Percentiles rank a stretch among this genome's conserved stretches.
Evolutionary conservation across 768 basidiomycete genomes (phyloP).

Genomic region (Omphalotus guepiniiformis): DNA sequence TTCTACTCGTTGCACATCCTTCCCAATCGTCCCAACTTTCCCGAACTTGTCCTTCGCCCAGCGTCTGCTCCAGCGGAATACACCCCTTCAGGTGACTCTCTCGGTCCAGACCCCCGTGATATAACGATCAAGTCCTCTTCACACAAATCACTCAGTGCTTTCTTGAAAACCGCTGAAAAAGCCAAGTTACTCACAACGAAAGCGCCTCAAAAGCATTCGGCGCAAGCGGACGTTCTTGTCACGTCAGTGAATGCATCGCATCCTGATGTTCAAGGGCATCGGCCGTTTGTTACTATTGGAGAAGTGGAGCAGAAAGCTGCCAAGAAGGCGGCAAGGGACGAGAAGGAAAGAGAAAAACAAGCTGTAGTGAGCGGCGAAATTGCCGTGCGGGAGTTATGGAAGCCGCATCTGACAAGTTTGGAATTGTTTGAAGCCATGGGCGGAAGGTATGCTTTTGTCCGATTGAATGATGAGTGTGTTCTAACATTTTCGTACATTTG

Average conservation of each 20-base stretch:
- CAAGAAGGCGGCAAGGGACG: slow-evolving; percentile 53
- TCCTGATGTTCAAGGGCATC: slow-evolving; percentile 50
- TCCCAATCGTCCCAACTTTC: slow-evolving; percentile 74
- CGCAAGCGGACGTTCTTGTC: slow-evolving; percentile 51
- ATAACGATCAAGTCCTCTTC: slow-evolving; percentile 77
- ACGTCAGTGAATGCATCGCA: slow-evolving; percentile 54
- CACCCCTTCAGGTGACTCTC: slow-evolving; percentile 20
- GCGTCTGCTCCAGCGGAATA: slow-evolving; percentile 16
- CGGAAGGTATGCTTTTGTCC: slow-evolving; percentile 52
- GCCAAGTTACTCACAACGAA: slow-evolving; percentile 70
- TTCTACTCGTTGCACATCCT: slow-evolving; percentile 78
- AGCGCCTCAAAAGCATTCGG: slow-evolving; percentile 43
- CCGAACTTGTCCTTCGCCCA: slow-evolving; percentile 33
- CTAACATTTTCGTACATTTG: neutral
- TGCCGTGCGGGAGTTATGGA: slow-evolving; percentile 68
- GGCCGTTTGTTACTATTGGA: slow-evolving; percentile 52
- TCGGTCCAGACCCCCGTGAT: slow-evolving; percentile 32
- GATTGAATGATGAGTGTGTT: neutral
- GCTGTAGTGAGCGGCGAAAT: slow-evolving; percentile 44
- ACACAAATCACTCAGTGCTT: slow-evolving; percentile 76
- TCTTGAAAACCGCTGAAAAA: slow-evolving; percentile 78
- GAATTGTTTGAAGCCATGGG: slow-evolving; percentile 62
- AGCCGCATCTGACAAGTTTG: slow-evolving; percentile 55
- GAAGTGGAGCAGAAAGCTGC: slow-evolving; percentile 62
- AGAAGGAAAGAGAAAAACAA: slow-evolving; percentile 41